A percentile compares a stretch with the other conserved stretches of the same genome.
Evolutionary conservation across 2,329 filamentous ascomycete species (phyloP).

Genomic region (Claviceps digitariae): DNA sequence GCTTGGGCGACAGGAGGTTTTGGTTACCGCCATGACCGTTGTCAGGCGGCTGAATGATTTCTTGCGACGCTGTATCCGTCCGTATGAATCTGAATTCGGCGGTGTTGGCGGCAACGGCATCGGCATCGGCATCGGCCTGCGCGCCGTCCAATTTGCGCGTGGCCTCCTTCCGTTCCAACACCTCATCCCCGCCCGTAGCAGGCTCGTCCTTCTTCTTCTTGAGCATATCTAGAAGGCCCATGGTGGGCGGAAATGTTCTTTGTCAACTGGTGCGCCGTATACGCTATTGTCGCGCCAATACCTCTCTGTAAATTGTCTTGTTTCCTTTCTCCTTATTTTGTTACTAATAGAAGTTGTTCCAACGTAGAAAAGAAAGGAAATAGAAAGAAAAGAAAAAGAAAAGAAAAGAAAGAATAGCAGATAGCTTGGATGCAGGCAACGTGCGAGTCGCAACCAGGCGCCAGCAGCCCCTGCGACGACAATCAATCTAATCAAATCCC

Average conservation of each 20-base stretch:
- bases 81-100: slow-evolving; percentile 61
- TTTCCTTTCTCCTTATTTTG: not conserved
- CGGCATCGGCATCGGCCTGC: slow-evolving; percentile 31
- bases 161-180: slow-evolving; percentile 23
- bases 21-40: slow-evolving; percentile 13
- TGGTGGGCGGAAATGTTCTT: slow-evolving; percentile 12
- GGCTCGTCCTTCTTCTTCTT: slow-evolving; percentile 36
- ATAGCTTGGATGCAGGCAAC: not conserved
- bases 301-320: not conserved
- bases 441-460: not conserved
- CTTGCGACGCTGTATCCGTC: slow-evolving; percentile 67
- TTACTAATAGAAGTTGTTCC: not conserved
- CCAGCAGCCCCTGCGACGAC: not conserved
- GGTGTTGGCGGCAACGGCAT: not conserved
- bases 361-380: not conserved
- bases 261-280: not conserved
- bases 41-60: slow-evolving; percentile 59
- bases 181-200: slow-evolving; percentile 12
- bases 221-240: slow-evolving; percentile 40
- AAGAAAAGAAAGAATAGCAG: not conserved
- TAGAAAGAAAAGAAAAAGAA: not conserved
- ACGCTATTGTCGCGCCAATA: not conserved
- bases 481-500: not conserved
- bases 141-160: slow-evolving; percentile 30
- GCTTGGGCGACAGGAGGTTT: slow-evolving; percentile 16